phyloP scores from a whole-genome alignment of 139 green algal species.

The Chlorella sp. region DNA sequence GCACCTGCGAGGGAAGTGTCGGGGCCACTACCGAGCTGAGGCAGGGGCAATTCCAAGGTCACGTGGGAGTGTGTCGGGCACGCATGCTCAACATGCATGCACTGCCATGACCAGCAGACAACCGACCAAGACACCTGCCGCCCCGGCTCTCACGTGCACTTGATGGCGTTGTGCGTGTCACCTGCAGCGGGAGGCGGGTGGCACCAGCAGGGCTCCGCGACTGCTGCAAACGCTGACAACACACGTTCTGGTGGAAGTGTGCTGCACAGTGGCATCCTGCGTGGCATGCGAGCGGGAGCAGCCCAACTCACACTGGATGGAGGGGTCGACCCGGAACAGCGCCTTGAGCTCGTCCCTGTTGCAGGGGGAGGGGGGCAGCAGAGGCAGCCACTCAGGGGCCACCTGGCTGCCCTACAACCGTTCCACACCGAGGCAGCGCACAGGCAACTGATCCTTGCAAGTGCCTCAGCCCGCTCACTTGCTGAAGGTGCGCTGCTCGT shows the following conservation, averaged over 20 bases:
- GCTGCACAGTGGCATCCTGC: too few species aligned
- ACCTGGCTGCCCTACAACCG: background rate
- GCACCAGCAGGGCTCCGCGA: too few species aligned
- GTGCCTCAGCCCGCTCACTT: background rate
- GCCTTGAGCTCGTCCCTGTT: conserved; percentile 55
- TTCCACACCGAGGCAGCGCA: background rate
- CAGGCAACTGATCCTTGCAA: background rate
- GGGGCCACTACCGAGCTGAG: background rate
- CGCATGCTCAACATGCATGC: too few species aligned
- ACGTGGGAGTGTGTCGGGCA: too few species aligned
- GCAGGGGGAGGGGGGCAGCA: background rate
- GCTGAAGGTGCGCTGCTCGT: conserved; percentile 55
- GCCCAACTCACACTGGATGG: conserved; percentile 28
- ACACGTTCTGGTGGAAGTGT: too few species aligned
- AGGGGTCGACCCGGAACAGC: conserved; percentile 60
- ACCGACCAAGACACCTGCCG: too few species aligned
- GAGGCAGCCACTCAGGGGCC: background rate
- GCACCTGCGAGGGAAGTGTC: background rate
- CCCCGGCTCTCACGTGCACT: conserved; percentile 54
- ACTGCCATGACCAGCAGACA: too few species aligned
- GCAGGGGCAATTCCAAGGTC: too few species aligned
- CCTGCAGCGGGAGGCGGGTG: too few species aligned
- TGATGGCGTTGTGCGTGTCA: conserved; percentile 70
- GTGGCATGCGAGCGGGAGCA: too few species aligned
- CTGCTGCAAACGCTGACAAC: too few species aligned